Evolutionary conservation across 2,329 filamentous ascomycete genomes (phyloP), one percentile per base, ranked within the genome.

Genomic region (Piedraia hortae): DNA sequence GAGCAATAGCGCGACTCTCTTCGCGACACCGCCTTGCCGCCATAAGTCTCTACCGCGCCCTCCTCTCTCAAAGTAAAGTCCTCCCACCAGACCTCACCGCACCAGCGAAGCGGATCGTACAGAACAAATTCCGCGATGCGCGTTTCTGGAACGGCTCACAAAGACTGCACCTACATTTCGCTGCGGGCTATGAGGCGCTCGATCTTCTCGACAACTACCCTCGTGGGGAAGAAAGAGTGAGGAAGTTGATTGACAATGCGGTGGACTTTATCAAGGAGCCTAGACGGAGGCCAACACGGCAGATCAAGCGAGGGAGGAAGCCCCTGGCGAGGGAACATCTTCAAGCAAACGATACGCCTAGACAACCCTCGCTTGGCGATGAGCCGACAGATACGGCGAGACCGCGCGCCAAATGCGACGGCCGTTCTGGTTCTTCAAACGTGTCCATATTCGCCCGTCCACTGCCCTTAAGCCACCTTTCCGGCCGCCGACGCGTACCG

Each of bases 1-100:
- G n/a, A n/a, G n/a, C n/a, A n/a, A n/a, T n/a, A n/a, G n/a, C n/a
- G n/a, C n/a, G n/a, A n/a, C n/a, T n/a, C n/a, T n/a, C n/a, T n/a
- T n/a, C n/a, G n/a, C n/a, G n/a, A n/a, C 57, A 62, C 42, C 50
- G 56, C 28, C 40, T 52, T 42, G 56, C 57, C 39, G 66, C 62
- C 38, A 55, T 73, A 30, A 67, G 71, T 22, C 61, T 82, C 21
- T 80, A 69, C 46, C 59, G 67, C 29, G 63, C 69, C 16, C 59
- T 82, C 24, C 46, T 77, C 23, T 53, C 53, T 29, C 56, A 62
- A 44, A 62, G 54, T 26, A 21, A 19, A 16, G 25, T 27, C 11
- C 21, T 29, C 12, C 25, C 28, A 13, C 10, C 26, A 20, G 58
- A 61, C 0, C 44, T 75, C 24, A n/a, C n/a, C n/a, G n/a, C n/a